Base-by-base conservation (phyloP, 1,139 yeast genomes). In the Pichia sp. region DNA sequence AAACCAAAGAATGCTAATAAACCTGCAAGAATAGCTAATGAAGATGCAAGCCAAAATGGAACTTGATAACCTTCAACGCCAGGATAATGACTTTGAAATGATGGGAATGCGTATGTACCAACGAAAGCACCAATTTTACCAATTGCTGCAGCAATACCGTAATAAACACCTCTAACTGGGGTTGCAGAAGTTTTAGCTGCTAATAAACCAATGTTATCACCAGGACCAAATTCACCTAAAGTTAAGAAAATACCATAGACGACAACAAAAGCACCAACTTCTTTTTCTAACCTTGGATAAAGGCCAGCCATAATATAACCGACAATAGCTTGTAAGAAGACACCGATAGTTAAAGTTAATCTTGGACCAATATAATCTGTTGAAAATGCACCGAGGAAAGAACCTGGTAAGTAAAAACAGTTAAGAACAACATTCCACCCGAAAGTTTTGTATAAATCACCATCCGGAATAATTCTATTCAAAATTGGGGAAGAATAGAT, bases 341-440 rank as follows among this genome's bases (percentile, higher is more conserved):
- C 78, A 54, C 96, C 96, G 46, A 70, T 45, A 24, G 71, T 73
- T 39, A 87, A 67, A 11, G 95, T 82, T 48, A 83, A 63, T 62
- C 96, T 76, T 40, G 96, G 96, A 15, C 97, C 97, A 46, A 86
- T 58, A 63, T 78, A 84, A 64, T 89, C 97, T n/a, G 94, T 74
- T 32, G 77, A 66, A 39, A 74, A 59, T 10, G 95, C 96, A 57
- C 97, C 96, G 19, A 82, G 60, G 58, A 87, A 74, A 2, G 95
- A 74, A 51, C 97, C 97, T 11, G 96, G 96, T 31, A 89, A 66
- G 62, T 89, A 88, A 62, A 89, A 89, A 56, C 85, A 69, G 63
- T 86, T 87, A 56, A 89, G 74, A 5, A 89, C 91, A 47, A 85
- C 84, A 61, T 83, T 85, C 96, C 96, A 89, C 39, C 96, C 96